A percentile compares a stretch with the other conserved stretches of the same genome.
Evolutionary conservation across 2,329 filamentous ascomycete species (phyloP).

Genomic region (Fusarium anguioides): DNA sequence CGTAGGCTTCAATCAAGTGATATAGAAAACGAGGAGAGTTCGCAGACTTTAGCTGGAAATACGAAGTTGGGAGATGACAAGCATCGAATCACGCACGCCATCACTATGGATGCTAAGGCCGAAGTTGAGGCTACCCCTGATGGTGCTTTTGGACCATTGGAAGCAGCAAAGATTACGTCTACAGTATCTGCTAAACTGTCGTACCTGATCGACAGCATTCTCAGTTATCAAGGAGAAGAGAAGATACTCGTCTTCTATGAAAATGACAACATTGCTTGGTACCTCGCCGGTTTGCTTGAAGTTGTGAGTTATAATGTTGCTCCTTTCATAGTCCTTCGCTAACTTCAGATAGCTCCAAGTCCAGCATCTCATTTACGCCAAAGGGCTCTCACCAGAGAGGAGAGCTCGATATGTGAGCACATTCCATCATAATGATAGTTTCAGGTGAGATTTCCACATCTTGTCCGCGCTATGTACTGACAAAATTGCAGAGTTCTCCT

Average conservation of each 20-base stretch:
- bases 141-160: conserved; percentile 59
- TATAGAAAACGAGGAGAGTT: conserved; percentile 18
- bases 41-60: conserved; percentile 54
- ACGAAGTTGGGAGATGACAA: conserved; percentile 56
- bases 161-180: conserved; percentile 73
- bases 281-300: conserved; percentile 85
- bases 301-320: conserved; percentile 58
- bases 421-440: conserved; percentile 76
- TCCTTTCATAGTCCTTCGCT: background rate
- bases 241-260: conserved; percentile 96
- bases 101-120: conserved; percentile 40
- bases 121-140: conserved; percentile 37
- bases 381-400: conserved; percentile 67
- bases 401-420: conserved; percentile 80
- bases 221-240: conserved; percentile 74
- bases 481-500: conserved; percentile 72
- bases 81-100: conserved; percentile 49
- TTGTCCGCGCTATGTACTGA: background rate
- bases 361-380: conserved; percentile 74
- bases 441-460: conserved; percentile 57
- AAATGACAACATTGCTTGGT: conserved; percentile 85
- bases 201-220: conserved; percentile 81
- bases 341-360: conserved; percentile 60
- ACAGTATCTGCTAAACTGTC: conserved; percentile 89
- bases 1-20: conserved; percentile 43